phyloP scores from a whole-genome alignment of 495 filamentous ascomycete genomes.

The Daldinia childiae region DNA sequence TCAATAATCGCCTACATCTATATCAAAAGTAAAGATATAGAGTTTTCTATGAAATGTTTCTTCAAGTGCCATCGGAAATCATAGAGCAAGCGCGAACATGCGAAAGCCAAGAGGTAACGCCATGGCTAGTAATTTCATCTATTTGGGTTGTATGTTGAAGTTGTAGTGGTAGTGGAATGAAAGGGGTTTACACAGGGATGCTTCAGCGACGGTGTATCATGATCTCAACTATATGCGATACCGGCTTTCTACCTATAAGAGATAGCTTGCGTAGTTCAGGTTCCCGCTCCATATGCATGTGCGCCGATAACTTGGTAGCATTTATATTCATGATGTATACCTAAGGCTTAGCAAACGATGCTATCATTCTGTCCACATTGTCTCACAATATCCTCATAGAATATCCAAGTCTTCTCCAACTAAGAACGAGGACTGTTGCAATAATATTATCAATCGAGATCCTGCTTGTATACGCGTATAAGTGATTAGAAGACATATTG shows the following conservation, averaged over 20 bases:
- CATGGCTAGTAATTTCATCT: neutral
- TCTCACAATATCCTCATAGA: neutral
- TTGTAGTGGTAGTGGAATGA: neutral
- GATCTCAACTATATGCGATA: neutral
- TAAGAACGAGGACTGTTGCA: neutral
- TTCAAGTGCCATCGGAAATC: no score
- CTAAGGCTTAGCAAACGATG: neutral
- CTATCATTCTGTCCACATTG: neutral
- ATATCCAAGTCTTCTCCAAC: neutral
- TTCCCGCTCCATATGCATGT: neutral
- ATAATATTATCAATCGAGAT: neutral
- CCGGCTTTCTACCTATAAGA: neutral
- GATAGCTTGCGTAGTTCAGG: neutral
- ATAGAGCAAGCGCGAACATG: neutral
- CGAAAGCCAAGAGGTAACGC: neutral
- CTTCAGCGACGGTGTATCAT: neutral
- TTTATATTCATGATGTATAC: neutral
- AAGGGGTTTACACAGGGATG: neutral
- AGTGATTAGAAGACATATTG: neutral
- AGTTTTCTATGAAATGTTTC: no score
- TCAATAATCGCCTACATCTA: no score
- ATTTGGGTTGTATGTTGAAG: neutral
- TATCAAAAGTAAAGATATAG: no score
- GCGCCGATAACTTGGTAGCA: neutral
- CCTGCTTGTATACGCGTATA: neutral